Evolutionary conservation across 345 rosid species (phyloP), one percentile per base, ranked within the genome.

Genomic region (Acer saccharum): DNA sequence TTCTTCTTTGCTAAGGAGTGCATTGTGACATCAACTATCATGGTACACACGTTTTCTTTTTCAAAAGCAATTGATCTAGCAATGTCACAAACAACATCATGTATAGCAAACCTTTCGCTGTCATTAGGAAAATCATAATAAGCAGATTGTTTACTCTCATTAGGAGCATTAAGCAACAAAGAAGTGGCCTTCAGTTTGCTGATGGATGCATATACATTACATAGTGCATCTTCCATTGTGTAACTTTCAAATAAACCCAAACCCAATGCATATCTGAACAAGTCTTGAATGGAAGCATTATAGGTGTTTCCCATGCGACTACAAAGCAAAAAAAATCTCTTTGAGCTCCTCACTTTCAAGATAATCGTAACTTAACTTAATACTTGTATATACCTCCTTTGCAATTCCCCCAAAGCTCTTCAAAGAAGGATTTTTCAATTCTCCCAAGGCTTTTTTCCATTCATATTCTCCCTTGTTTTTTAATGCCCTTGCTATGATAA

Each of bases 241-340:
- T 1, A 11, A 1, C 2, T 13, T 17, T 1, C 7, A 75, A 78
- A 81, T 18, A 81, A 64, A 14, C 78, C 80, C 82, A 74, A 44
- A 0, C 87, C 82, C 11, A 66, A 6, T 10, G 71, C 20, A 61
- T 81, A 79, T 18, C 50, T 73, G 44, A 84, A 44, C 77, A 87
- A 58, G 61, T 80, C 78, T 0, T 3, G 32, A 18, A 74, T 35
- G 4, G 5, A 0, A 9, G 35, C 16, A 16, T 12, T 8, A 54
- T 14, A 35, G n/a, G 17, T 11, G 5, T 54, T 44, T n/a, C 23
- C 63, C 43, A 73, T 25, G 17, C 25, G 70, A 25, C 72, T 68
- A 35, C 75, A 87, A 52, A 82, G 78, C 35, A 78, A 57, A 52
- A 87, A 87, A 10, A 77, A n/a, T 27, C 3, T 71, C 44, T 32